Percentiles rank a stretch among this genome's conserved stretches.
Evolutionary conservation across 1,139 yeast species (phyloP).

Genomic region (Geotrichum restrictum): DNA sequence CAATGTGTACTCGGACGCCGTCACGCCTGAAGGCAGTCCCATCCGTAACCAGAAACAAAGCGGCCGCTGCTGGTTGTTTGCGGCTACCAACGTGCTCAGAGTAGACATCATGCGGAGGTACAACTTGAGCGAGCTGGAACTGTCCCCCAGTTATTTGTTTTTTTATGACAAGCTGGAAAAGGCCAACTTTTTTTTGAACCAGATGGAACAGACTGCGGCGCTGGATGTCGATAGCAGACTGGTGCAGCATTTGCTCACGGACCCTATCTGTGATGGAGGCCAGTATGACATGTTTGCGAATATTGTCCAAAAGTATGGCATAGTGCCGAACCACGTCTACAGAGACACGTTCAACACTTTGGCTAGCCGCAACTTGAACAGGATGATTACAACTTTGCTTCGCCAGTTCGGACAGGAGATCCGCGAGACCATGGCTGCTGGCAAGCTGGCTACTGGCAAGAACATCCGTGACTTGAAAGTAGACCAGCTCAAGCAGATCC

Average conservation of each 20-base stretch:
- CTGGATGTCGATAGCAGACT: conserved; percentile 66
- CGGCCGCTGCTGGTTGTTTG: conserved; percentile 88
- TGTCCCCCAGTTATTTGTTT: conserved; percentile 68
- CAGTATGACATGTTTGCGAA: conserved; percentile 81
- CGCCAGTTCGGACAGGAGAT: conserved; percentile 71
- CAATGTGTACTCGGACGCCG: conserved; percentile 55
- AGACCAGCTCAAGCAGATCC: conserved; percentile 56
- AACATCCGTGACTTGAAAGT: conserved; percentile 42
- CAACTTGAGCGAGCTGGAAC: conserved; percentile 64
- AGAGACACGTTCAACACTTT: conserved; percentile 71
- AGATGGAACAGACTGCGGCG: conserved; percentile 57
- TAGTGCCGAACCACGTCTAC: conserved; percentile 66
- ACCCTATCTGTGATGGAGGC: conserved; percentile 77
- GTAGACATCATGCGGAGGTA: conserved; percentile 57
- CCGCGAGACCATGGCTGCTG: conserved; percentile 45
- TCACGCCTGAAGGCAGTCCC: conserved; percentile 65
- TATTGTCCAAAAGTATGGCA: conserved; percentile 69
- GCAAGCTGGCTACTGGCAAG: conserved; percentile 22
- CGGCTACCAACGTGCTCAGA: conserved; percentile 69
- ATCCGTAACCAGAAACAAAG: conserved; percentile 67
- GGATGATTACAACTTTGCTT: conserved; percentile 59
- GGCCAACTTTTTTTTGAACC: conserved; percentile 72
- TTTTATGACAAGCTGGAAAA: conserved; percentile 73
- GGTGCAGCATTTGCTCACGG: conserved; percentile 56
- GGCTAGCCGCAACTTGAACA: conserved; percentile 54